phyloP scores from a whole-genome alignment of 352 stramenopile species.

The Phytophthora quininea region DNA sequence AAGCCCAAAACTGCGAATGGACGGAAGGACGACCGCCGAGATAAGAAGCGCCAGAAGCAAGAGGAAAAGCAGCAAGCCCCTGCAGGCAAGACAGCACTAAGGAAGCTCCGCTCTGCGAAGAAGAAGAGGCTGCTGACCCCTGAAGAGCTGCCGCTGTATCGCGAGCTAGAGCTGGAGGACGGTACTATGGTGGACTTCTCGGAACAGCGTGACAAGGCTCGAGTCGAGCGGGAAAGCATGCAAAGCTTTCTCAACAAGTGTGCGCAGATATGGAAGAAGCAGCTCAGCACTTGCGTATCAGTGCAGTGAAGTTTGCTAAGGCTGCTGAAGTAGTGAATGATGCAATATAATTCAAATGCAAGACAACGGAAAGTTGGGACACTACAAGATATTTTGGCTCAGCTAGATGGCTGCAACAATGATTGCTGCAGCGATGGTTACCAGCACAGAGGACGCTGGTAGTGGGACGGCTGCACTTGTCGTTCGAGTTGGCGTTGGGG shows the following conservation, averaged over 20 bases:
- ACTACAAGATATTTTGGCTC: no score
- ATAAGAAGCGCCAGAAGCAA: slow-evolving; percentile 33
- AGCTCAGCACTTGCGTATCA: slow-evolving; percentile 22
- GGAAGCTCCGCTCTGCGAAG: slow-evolving; percentile 20
- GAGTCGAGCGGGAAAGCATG: slow-evolving; percentile 30
- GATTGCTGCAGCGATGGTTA: background rate
- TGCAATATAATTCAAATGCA: no score
- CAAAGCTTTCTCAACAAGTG: slow-evolving; percentile 37
- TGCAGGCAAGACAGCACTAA: slow-evolving; percentile 3
- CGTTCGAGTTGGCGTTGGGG: slow-evolving; percentile 15
- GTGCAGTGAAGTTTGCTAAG: slow-evolving; percentile 25
- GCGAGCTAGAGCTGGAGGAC: slow-evolving; percentile 40
- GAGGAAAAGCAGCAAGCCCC: slow-evolving; percentile 6
- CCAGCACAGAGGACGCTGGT: background rate
- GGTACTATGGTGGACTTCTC: slow-evolving; percentile 39
- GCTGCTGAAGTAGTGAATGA: background rate
- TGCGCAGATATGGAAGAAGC: slow-evolving; percentile 43
- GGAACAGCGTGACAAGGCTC: slow-evolving; percentile 33
- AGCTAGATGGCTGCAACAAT: slow-evolving; percentile 5
- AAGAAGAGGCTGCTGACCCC: slow-evolving; percentile 20
- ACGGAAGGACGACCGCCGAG: slow-evolving; percentile 9
- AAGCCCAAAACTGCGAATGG: slow-evolving; percentile 16
- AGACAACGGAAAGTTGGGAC: no score
- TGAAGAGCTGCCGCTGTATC: slow-evolving; percentile 32
- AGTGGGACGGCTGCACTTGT: slow-evolving; percentile 5